Conservation (phyloP, 2,329 filamentous ascomycete genomes). For the Phyllachora maydis region DNA sequence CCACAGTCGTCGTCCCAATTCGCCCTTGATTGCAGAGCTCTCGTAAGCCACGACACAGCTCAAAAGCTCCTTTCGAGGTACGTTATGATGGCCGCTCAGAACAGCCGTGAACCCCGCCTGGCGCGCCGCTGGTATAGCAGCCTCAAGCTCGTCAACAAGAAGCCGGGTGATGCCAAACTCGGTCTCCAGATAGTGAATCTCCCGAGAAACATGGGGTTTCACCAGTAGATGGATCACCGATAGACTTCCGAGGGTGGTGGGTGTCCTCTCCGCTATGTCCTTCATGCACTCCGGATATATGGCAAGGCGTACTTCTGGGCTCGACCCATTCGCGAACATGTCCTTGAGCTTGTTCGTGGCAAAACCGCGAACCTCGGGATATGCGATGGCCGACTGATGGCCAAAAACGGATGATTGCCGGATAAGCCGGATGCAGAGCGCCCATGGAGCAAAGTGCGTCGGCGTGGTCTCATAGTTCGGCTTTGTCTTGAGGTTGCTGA, state of each 20-base stretch:
- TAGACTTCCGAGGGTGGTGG: conserved; percentile 51
- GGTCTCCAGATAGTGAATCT: conserved; percentile 34
- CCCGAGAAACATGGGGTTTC: conserved; percentile 20
- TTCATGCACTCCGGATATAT: conserved; percentile 47
- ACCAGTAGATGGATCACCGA: conserved; percentile 36
- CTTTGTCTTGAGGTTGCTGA: conserved; percentile 26
- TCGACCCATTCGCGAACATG: conserved; percentile 35
- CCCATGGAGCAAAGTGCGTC: conserved; percentile 21
- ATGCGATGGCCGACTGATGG: conserved; percentile 30
- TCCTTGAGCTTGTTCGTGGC: conserved; percentile 38
- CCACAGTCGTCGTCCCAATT: conserved; percentile 49
- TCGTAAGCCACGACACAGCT: conserved; percentile 35
- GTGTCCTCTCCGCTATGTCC: conserved; percentile 43
- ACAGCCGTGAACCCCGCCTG: conserved; percentile 19
- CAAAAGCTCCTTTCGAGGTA: conserved; percentile 35
- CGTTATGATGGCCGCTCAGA: conserved; percentile 24
- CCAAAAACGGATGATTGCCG: conserved; percentile 45
- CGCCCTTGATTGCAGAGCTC: conserved; percentile 37
- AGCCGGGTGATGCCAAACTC: conserved; percentile 41
- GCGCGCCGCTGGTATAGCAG: conserved; percentile 22
- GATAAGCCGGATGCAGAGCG: conserved; percentile 43
- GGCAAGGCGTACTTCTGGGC: conserved; percentile 29
- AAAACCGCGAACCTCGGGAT: conserved; percentile 41
- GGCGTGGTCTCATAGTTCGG: conserved; percentile 13
- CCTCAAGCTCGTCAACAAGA: conserved; percentile 42